Evolutionary conservation across 345 rosid species (phyloP).

Genomic region (Gossypium rotundifolium): DNA sequence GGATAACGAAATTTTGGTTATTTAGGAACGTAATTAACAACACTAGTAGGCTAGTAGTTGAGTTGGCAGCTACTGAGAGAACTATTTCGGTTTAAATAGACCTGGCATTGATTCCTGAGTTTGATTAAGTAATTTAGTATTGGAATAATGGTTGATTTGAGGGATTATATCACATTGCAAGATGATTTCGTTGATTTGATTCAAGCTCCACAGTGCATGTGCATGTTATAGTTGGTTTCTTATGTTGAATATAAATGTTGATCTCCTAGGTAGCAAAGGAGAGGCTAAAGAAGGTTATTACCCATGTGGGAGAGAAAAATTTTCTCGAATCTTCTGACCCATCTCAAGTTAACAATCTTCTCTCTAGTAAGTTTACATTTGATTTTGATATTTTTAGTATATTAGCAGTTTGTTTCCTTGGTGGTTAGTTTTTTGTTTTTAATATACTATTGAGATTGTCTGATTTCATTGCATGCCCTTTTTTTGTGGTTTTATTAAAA

Average conservation of each 20-base stretch:
- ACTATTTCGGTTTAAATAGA: neutral
- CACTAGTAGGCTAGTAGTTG: neutral
- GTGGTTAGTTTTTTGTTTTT: constrained; percentile 4
- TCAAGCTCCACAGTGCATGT: neutral
- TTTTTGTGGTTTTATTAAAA: neutral
- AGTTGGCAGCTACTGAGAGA: neutral
- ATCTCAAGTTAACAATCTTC: constrained; percentile 50
- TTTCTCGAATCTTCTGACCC: constrained; percentile 50
- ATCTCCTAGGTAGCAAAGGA: constrained; percentile 67
- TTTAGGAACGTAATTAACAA: neutral
- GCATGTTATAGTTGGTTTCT: neutral
- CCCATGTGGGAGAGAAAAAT: constrained; percentile 63
- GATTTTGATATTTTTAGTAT: neutral
- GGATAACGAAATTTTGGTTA: neutral
- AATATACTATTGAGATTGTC: neutral
- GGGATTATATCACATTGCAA: neutral
- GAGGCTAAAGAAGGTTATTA: constrained; percentile 63
- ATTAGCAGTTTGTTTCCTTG: neutral
- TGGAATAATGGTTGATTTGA: neutral
- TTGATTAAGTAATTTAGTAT: neutral
- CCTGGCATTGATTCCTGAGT: neutral
- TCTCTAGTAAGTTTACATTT: constrained; percentile 50
- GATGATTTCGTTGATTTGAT: constrained; percentile 7
- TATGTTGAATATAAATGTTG: constrained; percentile 19
- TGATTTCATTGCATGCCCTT: neutral